A percentile compares a stretch with the other conserved stretches of the same genome.
phyloP scores from a whole-genome alignment of 306 rosid species.

The Comarum palustre region DNA sequence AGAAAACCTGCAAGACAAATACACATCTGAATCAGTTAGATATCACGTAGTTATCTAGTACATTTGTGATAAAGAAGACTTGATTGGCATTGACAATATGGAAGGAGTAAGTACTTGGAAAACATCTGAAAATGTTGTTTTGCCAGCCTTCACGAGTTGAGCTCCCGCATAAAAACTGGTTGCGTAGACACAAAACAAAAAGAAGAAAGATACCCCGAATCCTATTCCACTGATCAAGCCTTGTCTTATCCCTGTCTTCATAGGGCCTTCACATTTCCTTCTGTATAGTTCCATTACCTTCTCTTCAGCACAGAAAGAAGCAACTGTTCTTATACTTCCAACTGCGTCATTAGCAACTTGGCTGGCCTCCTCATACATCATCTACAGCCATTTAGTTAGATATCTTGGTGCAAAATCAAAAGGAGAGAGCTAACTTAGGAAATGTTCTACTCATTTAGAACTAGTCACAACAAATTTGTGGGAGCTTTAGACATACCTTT shows the following conservation, averaged over 20 bases:
- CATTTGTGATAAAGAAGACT: not conserved
- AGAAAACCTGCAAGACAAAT: slow-evolving; percentile 59
- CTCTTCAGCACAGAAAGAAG: slow-evolving; percentile 86
- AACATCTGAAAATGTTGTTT: slow-evolving; percentile 52
- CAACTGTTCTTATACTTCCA: slow-evolving; percentile 84
- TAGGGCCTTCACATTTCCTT: slow-evolving; percentile 80
- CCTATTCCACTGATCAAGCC: slow-evolving; percentile 83
- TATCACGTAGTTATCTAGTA: not conserved
- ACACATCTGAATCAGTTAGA: not conserved
- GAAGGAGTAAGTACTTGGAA: slow-evolving; percentile 44
- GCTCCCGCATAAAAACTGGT: slow-evolving; percentile 82
- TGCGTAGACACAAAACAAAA: slow-evolving; percentile 63
- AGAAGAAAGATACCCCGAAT: slow-evolving; percentile 66
- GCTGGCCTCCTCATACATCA: slow-evolving; percentile 86
- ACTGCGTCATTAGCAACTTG: slow-evolving; percentile 90
- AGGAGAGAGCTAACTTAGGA: not conserved
- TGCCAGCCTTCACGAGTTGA: slow-evolving; percentile 45
- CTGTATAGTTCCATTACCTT: slow-evolving; percentile 77
- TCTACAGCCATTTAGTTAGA: slow-evolving; percentile 38
- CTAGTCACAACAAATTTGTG: not conserved
- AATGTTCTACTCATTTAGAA: not conserved
- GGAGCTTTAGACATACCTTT: slow-evolving; percentile 41
- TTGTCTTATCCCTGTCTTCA: slow-evolving; percentile 61
- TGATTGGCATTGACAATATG: not conserved
- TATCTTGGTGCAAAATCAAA: not conserved